These are phyloP conservation scores for Diaporthe vexans DNA, from an alignment of 2,329 filamentous ascomycete genomes.

Conservation along the genomic window DNA sequence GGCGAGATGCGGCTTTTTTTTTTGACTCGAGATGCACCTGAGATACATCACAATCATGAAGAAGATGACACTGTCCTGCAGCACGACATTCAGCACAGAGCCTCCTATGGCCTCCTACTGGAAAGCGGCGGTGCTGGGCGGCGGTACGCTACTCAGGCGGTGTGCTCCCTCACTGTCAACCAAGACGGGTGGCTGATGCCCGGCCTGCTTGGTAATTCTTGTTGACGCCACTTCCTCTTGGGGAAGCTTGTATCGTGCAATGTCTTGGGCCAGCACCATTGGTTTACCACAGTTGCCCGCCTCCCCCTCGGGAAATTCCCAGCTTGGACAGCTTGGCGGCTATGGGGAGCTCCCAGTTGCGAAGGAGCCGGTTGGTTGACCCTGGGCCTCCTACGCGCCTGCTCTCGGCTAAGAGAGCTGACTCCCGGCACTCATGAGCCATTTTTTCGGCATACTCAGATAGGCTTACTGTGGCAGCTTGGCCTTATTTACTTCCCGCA, in stretches of 20 bases:
- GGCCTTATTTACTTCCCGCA: slow-evolving; percentile 21
- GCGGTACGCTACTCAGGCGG: background rate
- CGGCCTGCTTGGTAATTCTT: slow-evolving; percentile 1
- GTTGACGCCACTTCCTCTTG: slow-evolving; percentile 21
- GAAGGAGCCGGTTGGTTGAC: slow-evolving; percentile 18
- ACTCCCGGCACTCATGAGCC: slow-evolving; percentile 12
- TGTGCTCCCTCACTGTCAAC: slow-evolving; percentile 23
- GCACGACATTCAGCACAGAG: slow-evolving; percentile 4
- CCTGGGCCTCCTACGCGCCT: background rate
- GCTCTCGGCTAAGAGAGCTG: slow-evolving; percentile 19
- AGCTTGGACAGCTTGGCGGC: slow-evolving; percentile 3
- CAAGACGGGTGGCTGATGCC: slow-evolving; percentile 29
- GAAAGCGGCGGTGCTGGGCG: background rate
- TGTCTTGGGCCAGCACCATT: background rate
- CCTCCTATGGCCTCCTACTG: background rate
- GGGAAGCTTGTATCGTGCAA: slow-evolving; percentile 20
- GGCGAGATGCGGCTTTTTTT: slow-evolving; percentile 24
- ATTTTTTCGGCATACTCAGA: slow-evolving; percentile 18
- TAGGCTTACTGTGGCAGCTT: slow-evolving; percentile 13
- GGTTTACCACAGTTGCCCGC: background rate
- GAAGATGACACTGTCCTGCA: slow-evolving; percentile 26
- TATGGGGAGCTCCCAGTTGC: background rate
- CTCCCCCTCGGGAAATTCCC: background rate
- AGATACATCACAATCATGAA: slow-evolving; percentile 29
- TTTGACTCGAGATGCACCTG: slow-evolving; percentile 28